phyloP scores from a whole-genome alignment of 345 rosid genomes.

The Moricandia moricandioides region DNA sequence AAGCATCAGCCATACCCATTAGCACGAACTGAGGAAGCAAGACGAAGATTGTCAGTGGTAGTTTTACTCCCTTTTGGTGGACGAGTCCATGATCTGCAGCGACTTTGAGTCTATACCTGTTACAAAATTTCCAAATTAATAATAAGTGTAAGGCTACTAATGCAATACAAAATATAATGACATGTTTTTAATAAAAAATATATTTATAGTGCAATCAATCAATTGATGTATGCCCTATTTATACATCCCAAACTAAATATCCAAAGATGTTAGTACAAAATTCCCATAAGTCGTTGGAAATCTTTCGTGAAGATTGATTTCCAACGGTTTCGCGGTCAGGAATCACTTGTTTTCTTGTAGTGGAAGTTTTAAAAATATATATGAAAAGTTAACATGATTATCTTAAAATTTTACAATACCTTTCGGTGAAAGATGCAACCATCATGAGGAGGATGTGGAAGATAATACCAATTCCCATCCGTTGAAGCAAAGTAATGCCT shows the following conservation, averaged over 20 bases:
- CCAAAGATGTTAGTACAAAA: too few relatives aligned
- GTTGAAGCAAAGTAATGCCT: constrained; percentile 71
- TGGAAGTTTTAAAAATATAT: neutral
- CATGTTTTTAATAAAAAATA: neutral
- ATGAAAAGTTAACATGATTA: neutral
- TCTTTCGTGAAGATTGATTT: too few relatives aligned
- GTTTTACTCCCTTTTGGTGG: constrained; percentile 16
- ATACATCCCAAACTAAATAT: too few relatives aligned
- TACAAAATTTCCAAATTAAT: neutral
- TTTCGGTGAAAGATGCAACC: constrained; percentile 49
- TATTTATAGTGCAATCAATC: neutral
- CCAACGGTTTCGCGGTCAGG: too few relatives aligned
- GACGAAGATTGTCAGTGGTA: constrained; percentile 60
- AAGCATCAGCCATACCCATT: constrained; percentile 74
- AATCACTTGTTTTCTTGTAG: neutral
- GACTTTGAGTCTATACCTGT: constrained; percentile 53
- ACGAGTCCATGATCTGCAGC: constrained; percentile 42
- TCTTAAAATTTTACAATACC: constrained; percentile 4
- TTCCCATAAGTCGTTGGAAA: too few relatives aligned
- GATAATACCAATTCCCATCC: constrained; percentile 67
- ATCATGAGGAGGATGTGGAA: constrained; percentile 53
- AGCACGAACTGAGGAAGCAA: constrained; percentile 79
- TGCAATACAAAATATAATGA: neutral
- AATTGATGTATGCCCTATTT: neutral
- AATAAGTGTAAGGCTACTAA: neutral